Conservation (phyloP, 2,329 filamentous ascomycete species). For the Ascochyta rabiei region DNA sequence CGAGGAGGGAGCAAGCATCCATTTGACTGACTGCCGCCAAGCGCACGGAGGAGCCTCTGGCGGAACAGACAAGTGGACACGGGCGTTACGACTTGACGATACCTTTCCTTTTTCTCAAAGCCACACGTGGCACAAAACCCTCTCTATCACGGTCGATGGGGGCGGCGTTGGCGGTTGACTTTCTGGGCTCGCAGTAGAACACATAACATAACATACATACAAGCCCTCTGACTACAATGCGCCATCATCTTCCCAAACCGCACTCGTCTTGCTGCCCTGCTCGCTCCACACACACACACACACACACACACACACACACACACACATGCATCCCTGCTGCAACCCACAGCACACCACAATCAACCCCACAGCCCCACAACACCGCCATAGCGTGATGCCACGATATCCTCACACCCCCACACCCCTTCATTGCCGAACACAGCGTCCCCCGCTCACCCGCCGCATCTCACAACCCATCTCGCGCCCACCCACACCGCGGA, state of each 20-base stretch:
- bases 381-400: no score
- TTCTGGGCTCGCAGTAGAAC: background rate
- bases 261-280: background rate
- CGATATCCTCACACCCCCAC: no score
- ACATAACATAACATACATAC: background rate
- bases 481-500: no score
- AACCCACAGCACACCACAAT: no score
- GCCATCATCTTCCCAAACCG: background rate
- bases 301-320: no score
- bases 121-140: slow-evolving; percentile 17
- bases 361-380: no score
- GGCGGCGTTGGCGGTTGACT: slow-evolving; percentile 5
- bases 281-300: background rate
- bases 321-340: no score
- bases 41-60: background rate
- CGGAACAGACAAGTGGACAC: slow-evolving; percentile 15
- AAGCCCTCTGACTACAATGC: slow-evolving; percentile 3
- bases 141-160: slow-evolving; percentile 10
- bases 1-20: slow-evolving; percentile 1
- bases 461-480: no score
- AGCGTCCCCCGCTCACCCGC: no score
- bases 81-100: slow-evolving; percentile 28
- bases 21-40: slow-evolving; percentile 9
- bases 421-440: no score
- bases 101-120: slow-evolving; percentile 25